phyloP scores from a whole-genome alignment of 805 yeast genomes.

The Barnettozyma vustinii region DNA sequence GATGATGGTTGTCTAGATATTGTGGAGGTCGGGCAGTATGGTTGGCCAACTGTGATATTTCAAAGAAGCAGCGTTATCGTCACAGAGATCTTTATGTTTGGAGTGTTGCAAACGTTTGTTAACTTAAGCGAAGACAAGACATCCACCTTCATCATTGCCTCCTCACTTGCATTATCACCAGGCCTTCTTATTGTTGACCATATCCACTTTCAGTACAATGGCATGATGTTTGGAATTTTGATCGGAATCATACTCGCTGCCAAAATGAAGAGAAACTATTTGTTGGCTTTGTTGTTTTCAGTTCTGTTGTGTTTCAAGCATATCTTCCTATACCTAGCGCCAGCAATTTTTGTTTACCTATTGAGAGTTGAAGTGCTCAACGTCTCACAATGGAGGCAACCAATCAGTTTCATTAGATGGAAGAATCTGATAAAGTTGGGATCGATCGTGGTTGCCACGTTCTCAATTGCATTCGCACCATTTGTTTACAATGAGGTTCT shows the following conservation, averaged over 20 bases:
- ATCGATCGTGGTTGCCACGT: constrained; percentile 52
- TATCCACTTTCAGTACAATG: constrained; percentile 95
- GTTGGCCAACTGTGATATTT: constrained; percentile 73
- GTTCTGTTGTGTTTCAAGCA: constrained; percentile 88
- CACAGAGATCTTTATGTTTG: constrained; percentile 67
- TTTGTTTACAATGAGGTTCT: constrained; percentile 53
- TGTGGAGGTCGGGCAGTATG: constrained; percentile 58
- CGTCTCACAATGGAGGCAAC: constrained; percentile 23
- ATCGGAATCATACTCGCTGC: constrained; percentile 72
- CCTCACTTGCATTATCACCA: constrained; percentile 81
- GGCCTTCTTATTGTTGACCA: constrained; percentile 90
- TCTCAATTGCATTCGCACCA: constrained; percentile 71
- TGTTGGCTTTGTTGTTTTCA: constrained; percentile 67
- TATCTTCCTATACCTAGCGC: constrained; percentile 87
- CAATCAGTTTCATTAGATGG: constrained; percentile 44
- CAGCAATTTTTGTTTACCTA: constrained; percentile 81
- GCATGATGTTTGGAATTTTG: constrained; percentile 83
- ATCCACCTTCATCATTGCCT: constrained; percentile 65
- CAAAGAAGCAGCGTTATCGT: constrained; percentile 78
- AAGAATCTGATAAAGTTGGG: constrained; percentile 56
- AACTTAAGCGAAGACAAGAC: constrained; percentile 38
- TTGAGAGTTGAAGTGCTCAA: constrained; percentile 66
- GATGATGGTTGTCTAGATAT: constrained; percentile 77
- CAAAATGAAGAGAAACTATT: constrained; percentile 46
- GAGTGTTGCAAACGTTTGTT: constrained; percentile 67